Evolutionary conservation across 345 rosid species (phyloP).

Genomic region (Gossypium stocksii): DNA sequence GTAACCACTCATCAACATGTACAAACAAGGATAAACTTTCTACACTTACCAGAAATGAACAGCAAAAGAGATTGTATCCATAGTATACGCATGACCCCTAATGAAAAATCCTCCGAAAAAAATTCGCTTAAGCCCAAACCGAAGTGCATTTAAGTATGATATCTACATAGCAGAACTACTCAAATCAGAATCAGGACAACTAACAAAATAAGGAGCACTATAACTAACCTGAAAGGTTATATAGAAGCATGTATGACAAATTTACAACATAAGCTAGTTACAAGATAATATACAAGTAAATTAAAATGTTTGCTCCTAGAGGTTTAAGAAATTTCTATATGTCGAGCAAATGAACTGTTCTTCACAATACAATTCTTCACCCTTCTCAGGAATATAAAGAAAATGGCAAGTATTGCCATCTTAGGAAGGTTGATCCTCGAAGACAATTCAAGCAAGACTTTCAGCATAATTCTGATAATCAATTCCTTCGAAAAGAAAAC

Average conservation of each 20-base stretch:
- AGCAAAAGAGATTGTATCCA: constrained; percentile 98
- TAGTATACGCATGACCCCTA: constrained; percentile 97
- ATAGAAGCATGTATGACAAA: not conserved
- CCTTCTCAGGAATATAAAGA: not conserved
- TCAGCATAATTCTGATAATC: not conserved
- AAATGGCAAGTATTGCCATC: not conserved
- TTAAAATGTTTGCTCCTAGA: not conserved
- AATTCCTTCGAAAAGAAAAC: not conserved
- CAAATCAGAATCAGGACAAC: constrained; percentile 19
- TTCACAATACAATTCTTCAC: not conserved
- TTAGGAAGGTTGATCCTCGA: not conserved
- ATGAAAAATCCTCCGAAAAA: constrained; percentile 98
- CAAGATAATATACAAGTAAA: not conserved
- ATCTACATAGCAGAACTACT: constrained; percentile 44
- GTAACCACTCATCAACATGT: not conserved
- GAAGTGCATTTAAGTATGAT: constrained; percentile 86
- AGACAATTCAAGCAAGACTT: not conserved
- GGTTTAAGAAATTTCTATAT: not conserved
- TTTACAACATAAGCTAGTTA: not conserved
- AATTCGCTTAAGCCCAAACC: constrained; percentile 87
- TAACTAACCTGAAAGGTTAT: not conserved
- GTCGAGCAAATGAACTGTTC: not conserved
- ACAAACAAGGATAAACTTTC: not conserved
- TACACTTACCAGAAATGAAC: constrained; percentile 79
- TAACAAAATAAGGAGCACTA: not conserved